A percentile compares a stretch with the other conserved stretches of the same genome.
These are phyloP conservation scores for Xylaria sp. DNA, from an alignment of 2,329 filamentous ascomycete genomes.

Conservation along the genomic window DNA sequence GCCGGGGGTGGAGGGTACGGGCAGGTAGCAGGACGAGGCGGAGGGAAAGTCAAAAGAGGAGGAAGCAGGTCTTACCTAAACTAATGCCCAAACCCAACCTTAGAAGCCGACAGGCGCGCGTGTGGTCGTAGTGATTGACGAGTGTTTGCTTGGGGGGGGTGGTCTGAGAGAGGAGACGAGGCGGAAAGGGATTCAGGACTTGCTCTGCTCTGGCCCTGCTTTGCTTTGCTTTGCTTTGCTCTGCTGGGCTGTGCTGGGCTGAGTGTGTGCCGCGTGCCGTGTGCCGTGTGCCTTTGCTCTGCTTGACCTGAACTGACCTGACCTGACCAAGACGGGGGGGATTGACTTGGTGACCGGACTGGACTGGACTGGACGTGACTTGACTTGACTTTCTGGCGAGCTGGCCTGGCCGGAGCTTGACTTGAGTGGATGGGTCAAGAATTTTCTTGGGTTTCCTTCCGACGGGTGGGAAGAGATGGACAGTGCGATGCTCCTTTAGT, in stretches of 20 bases:
- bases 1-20: background rate
- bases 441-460: conserved; percentile 19
- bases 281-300: no score
- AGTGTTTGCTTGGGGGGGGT: conserved; percentile 7
- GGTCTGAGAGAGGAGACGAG: conserved; percentile 24
- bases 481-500: conserved; percentile 15
- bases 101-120: background rate
- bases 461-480: conserved; percentile 7
- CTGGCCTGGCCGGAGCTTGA: conserved; percentile 15
- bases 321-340: no score
- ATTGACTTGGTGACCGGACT: no score
- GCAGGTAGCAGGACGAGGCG: background rate
- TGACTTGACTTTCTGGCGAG: conserved; percentile 24
- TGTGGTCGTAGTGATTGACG: background rate
- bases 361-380: no score
- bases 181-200: conserved; percentile 10
- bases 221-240: background rate
- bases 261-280: no score
- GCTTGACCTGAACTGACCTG: no score
- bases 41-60: background rate
- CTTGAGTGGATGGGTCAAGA: conserved; percentile 13
- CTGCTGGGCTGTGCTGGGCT: no score
- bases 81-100: no score
- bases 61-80: background rate
- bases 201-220: conserved; percentile 1